Evolutionary conservation across 2,329 filamentous ascomycete species (phyloP), one percentile per base, ranked within the genome.

Genomic region (Calonectria pseudoreteaudii): DNA sequence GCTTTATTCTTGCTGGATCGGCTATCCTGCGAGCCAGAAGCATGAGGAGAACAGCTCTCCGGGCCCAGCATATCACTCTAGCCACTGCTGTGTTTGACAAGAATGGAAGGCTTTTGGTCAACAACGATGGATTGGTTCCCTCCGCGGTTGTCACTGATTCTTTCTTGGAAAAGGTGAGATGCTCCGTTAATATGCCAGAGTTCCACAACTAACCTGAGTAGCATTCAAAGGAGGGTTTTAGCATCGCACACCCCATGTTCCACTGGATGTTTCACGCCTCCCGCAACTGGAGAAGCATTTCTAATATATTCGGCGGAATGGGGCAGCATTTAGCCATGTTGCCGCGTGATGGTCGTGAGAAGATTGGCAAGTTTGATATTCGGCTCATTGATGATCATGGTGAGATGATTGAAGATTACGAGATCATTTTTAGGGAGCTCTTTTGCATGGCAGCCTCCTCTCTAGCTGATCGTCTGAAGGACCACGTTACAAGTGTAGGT

Each of bases 201-300:
- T n/a, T 36, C 26, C 30, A n/a, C 3, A 11, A 71, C 78, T 77
- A 70, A 81, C 44, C 44, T 68, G 52, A 69, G 78, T 72, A 82
- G 79, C 84, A 77, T 75, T 85, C 93, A 68, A 91, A 93, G 73
- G 94, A 97, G 74, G 91, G 93, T 18, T 96, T 98, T 80, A 92
- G 92, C 70, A 92, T 92, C 30, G 90, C 91, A 0, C 95, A 98
- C 81, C 91, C 94, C 0, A 91, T 96, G 2, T 98, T 97, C 83
- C 91, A 95, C 65, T 98, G 95, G 95, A 93, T 97, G 80, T 97
- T 94, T 81, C 91, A 94, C 71, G 94, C 95, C 3, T 94, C 94
- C 9, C 90, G 92, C 72, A 93, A 95, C 82, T 98, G 95, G 95
- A 82, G 85, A 10, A 90, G 91, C 50, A 89, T 98, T 31, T 88